These are phyloP conservation scores for Syzygium syzygioides DNA, from an alignment of 441 rosid genomes.

Conservation along the genomic window DNA sequence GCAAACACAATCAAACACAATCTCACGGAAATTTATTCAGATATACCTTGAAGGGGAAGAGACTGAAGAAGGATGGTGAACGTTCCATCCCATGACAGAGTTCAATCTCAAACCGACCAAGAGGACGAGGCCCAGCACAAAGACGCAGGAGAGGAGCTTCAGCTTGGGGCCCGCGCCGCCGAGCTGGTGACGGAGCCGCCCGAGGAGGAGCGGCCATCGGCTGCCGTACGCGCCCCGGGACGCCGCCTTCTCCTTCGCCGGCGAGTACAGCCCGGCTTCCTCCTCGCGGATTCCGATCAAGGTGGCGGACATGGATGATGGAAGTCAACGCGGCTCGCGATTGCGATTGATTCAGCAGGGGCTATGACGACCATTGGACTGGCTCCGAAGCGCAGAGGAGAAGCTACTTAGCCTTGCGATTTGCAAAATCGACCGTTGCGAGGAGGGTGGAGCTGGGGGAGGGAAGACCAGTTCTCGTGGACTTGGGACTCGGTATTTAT, in stretches of 20 bases:
- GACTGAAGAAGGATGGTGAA: neutral
- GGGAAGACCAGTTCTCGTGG: neutral
- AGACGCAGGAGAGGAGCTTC: neutral
- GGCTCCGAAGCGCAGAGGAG: neutral
- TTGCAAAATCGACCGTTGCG: neutral
- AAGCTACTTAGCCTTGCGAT: neutral
- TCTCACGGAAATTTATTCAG: neutral
- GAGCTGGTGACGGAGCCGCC: neutral
- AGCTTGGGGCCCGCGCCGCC: neutral
- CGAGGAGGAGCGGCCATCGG: neutral
- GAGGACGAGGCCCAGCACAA: neutral
- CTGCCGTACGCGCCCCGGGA: neutral
- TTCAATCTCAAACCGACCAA: neutral
- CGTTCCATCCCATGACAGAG: slow-evolving; percentile 3
- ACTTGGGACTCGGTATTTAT: neutral
- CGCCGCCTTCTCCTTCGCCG: neutral
- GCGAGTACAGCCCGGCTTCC: neutral
- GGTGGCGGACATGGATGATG: neutral
- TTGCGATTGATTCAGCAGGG: neutral
- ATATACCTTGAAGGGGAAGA: neutral
- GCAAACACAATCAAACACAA: neutral
- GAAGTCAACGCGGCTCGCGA: neutral
- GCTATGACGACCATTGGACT: neutral
- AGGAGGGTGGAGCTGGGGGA: neutral
- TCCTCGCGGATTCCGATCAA: neutral